A percentile compares a stretch with the other conserved stretches of the same genome.
Conservation (phyloP, 768 basidiomycete species). For the Suillus sp. region DNA sequence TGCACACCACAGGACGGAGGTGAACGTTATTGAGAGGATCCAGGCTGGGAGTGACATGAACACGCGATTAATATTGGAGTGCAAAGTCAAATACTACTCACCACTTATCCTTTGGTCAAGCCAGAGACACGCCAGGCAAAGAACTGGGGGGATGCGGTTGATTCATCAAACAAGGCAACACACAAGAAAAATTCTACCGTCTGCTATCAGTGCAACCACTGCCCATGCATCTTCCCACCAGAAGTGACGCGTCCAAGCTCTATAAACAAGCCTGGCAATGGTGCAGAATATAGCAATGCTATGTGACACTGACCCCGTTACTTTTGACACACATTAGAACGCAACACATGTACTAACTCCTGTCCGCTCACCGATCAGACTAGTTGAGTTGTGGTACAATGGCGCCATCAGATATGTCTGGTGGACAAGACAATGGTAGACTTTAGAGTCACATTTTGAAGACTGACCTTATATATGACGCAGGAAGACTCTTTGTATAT, state of each 20-base stretch:
- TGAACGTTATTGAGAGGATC: background rate
- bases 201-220: slow-evolving; percentile 1
- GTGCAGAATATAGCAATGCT: background rate
- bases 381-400: background rate
- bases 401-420: background rate
- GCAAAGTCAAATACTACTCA: background rate
- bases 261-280: background rate
- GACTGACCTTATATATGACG: background rate
- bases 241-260: background rate
- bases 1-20: background rate
- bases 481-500: background rate
- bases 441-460: background rate
- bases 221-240: slow-evolving; percentile 9
- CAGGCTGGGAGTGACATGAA: background rate
- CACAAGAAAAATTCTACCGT: background rate
- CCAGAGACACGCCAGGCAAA: background rate
- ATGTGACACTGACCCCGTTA: background rate
- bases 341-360: background rate
- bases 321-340: background rate
- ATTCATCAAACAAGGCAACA: background rate
- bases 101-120: background rate
- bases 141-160: background rate
- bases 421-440: background rate
- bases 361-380: background rate
- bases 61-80: background rate